These are phyloP conservation scores for Coniochaeta sp. DNA, from an alignment of 2,329 filamentous ascomycete species.

Conservation along the genomic window DNA sequence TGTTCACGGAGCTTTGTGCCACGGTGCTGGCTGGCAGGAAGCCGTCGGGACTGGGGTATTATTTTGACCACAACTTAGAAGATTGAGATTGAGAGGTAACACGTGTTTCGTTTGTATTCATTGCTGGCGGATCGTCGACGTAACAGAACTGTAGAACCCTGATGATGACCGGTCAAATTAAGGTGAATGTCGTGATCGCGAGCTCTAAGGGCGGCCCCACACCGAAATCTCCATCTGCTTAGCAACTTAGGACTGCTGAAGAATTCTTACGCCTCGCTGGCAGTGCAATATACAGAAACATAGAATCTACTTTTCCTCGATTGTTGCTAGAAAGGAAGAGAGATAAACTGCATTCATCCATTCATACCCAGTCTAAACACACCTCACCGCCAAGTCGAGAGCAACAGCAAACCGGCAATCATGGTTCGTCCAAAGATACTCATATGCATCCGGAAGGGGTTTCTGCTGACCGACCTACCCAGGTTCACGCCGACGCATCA, in stretches of 20 bases:
- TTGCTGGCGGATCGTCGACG: too few relatives aligned
- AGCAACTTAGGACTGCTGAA: background rate
- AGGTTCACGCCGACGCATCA: slow-evolving; percentile 75
- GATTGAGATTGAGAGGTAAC: background rate
- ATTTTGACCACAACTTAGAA: too few relatives aligned
- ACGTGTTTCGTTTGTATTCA: background rate
- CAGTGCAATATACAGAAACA: too few relatives aligned
- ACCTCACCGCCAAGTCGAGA: too few relatives aligned
- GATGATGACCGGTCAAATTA: background rate
- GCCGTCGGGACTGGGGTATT: too few relatives aligned
- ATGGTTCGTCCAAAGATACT: background rate
- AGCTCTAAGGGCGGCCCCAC: background rate
- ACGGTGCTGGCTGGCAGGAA: background rate
- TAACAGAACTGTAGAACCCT: too few relatives aligned
- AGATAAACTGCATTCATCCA: too few relatives aligned
- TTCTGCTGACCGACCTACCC: background rate
- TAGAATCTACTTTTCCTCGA: too few relatives aligned
- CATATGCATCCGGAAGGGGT: background rate
- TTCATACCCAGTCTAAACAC: too few relatives aligned
- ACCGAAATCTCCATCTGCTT: background rate
- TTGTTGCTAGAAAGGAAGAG: too few relatives aligned
- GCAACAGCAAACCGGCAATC: too few relatives aligned
- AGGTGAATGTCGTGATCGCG: background rate
- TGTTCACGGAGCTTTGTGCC: background rate
- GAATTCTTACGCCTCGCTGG: too few relatives aligned